Evolutionary conservation across 2,329 filamentous ascomycete species (phyloP).

Genomic region (Trichoderma pleuroti): DNA sequence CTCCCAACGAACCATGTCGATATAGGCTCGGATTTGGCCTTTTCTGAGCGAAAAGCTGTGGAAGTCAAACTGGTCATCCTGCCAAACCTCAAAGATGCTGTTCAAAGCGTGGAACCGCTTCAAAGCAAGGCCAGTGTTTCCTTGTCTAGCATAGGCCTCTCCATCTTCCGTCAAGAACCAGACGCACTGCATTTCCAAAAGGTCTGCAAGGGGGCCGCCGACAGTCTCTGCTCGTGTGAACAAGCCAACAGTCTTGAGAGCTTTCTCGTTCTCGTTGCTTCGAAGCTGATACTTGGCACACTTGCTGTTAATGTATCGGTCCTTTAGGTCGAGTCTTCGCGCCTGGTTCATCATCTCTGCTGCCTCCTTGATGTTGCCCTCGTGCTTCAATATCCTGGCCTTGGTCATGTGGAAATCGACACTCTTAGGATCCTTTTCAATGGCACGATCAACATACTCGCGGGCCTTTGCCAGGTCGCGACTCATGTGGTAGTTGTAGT

Average conservation of each 20-base stretch:
- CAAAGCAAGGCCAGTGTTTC: slow-evolving; percentile 77
- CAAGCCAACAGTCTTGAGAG: slow-evolving; percentile 82
- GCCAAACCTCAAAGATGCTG: slow-evolving; percentile 95
- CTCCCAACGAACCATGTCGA: slow-evolving; percentile 97
- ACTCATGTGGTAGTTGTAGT: slow-evolving; percentile 90
- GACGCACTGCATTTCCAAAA: slow-evolving; percentile 97
- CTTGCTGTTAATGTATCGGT: slow-evolving; percentile 98
- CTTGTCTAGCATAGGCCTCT: slow-evolving; percentile 78
- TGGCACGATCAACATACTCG: slow-evolving; percentile 77
- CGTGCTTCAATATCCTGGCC: slow-evolving; percentile 90
- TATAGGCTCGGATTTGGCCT: slow-evolving; percentile 88
- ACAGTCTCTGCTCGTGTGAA: slow-evolving; percentile 90
- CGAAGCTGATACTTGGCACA: slow-evolving; percentile 94
- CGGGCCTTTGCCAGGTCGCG: slow-evolving; percentile 79
- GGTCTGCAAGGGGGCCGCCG: slow-evolving; percentile 82
- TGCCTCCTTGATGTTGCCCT: slow-evolving; percentile 74
- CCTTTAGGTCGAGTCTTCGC: slow-evolving; percentile 78
- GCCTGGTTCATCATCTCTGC: slow-evolving; percentile 86
- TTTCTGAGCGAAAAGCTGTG: slow-evolving; percentile 97
- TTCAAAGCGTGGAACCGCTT: slow-evolving; percentile 88
- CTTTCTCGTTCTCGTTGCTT: slow-evolving; percentile 84
- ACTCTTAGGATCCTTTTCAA: slow-evolving; percentile 72
- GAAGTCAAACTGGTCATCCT: slow-evolving; percentile 98
- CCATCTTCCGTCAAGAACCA: slow-evolving; percentile 97
- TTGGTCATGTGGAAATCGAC: slow-evolving; percentile 95